These are phyloP conservation scores for Ceratobasidium sp. DNA, from an alignment of 1,284 basidiomycete species.

Conservation along the genomic window DNA sequence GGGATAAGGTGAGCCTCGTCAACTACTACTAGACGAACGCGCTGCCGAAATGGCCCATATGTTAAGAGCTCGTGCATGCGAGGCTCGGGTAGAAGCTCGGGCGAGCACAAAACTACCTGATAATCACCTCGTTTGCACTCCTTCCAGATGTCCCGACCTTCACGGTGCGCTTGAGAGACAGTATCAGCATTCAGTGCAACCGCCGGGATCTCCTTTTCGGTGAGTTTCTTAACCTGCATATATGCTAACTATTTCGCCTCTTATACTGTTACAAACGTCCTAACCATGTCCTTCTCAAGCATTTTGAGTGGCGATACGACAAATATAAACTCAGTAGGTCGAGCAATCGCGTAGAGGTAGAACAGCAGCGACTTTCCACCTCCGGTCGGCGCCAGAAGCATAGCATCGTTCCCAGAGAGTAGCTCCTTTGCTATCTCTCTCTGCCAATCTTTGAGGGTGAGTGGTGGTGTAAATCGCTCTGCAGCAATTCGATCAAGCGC, in stretches of 20 bases:
- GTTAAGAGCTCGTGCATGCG: not conserved
- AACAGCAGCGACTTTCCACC: not conserved
- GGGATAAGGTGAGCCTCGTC: conserved; percentile 16
- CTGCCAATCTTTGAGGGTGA: not conserved
- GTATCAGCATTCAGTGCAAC: not conserved
- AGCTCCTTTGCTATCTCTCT: not conserved
- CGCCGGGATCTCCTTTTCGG: not conserved
- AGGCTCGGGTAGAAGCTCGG: not conserved
- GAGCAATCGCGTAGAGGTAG: conserved; percentile 2
- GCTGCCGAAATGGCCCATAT: not conserved
- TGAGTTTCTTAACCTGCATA: not conserved
- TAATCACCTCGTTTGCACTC: not conserved
- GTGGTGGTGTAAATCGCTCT: not conserved
- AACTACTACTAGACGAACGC: not conserved
- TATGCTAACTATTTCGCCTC: not conserved
- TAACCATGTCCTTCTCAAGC: conserved; percentile 15
- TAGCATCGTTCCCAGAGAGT: conserved; percentile 7
- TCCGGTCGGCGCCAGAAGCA: not conserved
- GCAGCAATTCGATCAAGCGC: not conserved
- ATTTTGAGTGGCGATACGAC: conserved; percentile 3
- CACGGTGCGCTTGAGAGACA: not conserved
- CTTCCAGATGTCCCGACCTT: not conserved
- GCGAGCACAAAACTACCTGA: not conserved
- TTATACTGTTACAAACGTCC: too few relatives aligned
- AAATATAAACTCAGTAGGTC: not conserved